A percentile compares a stretch with the other conserved stretches of the same genome.
phyloP scores from a whole-genome alignment of 129 eudicot species.

The Tanacetum coccineum region DNA sequence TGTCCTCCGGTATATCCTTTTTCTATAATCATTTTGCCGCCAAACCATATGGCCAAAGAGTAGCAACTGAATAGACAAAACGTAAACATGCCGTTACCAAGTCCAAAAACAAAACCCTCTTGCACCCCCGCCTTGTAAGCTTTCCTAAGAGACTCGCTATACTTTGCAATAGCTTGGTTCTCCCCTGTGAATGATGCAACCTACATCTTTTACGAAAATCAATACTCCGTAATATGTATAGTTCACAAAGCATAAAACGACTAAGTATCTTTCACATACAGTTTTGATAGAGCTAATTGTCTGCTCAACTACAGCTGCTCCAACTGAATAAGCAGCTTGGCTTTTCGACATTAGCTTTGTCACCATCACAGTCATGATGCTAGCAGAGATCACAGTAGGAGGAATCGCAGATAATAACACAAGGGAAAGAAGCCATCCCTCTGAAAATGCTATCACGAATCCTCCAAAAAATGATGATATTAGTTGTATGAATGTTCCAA shows the following conservation, averaged over 20 bases:
- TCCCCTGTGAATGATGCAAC: conserved; percentile 90
- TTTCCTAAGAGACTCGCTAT: conserved; percentile 50
- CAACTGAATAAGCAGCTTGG: conserved; percentile 61
- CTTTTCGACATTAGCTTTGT: conserved; percentile 42
- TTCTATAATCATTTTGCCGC: conserved; percentile 59
- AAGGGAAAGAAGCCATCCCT: too few relatives aligned
- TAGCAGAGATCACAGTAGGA: not conserved
- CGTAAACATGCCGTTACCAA: conserved; percentile 58
- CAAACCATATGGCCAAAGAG: conserved; percentile 80
- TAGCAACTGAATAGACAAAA: conserved; percentile 47
- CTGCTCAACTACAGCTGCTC: conserved; percentile 77
- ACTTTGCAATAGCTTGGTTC: conserved; percentile 57
- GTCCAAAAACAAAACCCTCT: conserved; percentile 69
- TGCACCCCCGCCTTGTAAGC: conserved; percentile 63
- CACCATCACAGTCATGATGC: too few relatives aligned
- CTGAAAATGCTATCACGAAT: too few relatives aligned
- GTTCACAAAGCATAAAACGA: not conserved
- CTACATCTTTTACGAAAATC: conserved; percentile 18
- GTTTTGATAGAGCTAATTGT: conserved; percentile 85
- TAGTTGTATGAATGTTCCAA: too few relatives aligned
- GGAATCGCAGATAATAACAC: too few relatives aligned
- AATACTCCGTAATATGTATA: too few relatives aligned
- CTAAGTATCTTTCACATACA: not conserved
- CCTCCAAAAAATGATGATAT: too few relatives aligned
- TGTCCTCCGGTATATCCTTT: conserved; percentile 67